Evolutionary conservation across 371 early-diverging fungal species (phyloP), one percentile per base, ranked within the genome.

Genomic region (Mucor indicus): DNA sequence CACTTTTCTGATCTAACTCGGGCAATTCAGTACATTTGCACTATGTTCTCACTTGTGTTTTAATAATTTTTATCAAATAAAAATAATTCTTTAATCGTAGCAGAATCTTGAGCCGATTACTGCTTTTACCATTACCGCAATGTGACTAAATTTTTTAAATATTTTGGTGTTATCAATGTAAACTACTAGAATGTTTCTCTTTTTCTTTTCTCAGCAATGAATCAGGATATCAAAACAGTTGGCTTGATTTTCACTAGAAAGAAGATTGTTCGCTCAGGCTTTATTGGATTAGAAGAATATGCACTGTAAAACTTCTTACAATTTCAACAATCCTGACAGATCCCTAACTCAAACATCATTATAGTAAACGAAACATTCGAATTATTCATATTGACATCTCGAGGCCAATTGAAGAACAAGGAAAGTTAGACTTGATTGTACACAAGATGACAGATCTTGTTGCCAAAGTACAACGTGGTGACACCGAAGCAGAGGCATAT

Each of bases 401-500:
- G 0, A 48, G 53, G 23, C 55, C 77, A 1, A 51, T 76, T 0
- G 64, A 60, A 24, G 53, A 66, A 13, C 69, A 68, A 42, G 60
- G 52, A 1, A 59, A 50, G 5, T 44, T 72, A 12, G 77, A 72
- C 46, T 33, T 76, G 32, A 60, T 76, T 49, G 73, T 76, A 2
- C 77, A 76, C 39, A 76, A 76, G 55, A 57, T 76, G 47, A 70
- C 70, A 12, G 77, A 76, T 50, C 46, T 70, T 21, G 52, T 67
- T 16, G 67, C 57, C 6, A 66, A 59, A 38, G 53, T 67, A 43
- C 42, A 64, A 32, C 57, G 58, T 19, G 71, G 67, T 1, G 66
- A 72, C 48, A 37, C 20, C 2, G 55, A 64, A 8, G 68, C 68
- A 1, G 27, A 47, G 24, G 36, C 20, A 3, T 39, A 66, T 8